Percentiles rank a stretch among this genome's conserved stretches.
phyloP scores from a whole-genome alignment of 2,329 filamentous ascomycete species.

The Colletotrichum lindemuthianum region DNA sequence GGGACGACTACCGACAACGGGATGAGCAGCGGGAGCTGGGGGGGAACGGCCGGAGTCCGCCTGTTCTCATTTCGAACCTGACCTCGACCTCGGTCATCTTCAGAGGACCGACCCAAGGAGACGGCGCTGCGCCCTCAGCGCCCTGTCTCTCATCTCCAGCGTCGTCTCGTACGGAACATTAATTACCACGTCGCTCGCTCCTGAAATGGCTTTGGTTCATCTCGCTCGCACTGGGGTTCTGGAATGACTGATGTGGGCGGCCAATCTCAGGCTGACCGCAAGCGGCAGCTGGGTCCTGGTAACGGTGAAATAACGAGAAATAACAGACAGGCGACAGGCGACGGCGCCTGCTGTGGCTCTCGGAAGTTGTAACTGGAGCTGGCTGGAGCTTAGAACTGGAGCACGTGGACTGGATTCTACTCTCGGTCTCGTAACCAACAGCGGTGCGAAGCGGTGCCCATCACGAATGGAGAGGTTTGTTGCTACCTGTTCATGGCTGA shows the following conservation, averaged over 20 bases:
- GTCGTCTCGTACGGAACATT: slow-evolving; percentile 19
- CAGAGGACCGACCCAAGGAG: neutral
- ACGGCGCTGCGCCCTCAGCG: slow-evolving; percentile 22
- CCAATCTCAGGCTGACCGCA: slow-evolving; percentile 32
- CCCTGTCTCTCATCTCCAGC: slow-evolving; percentile 28
- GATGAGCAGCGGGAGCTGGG: too few relatives aligned
- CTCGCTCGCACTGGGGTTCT: slow-evolving; percentile 29
- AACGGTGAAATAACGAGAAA: neutral
- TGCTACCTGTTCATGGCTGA: neutral
- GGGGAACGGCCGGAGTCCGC: too few relatives aligned
- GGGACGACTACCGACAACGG: too few relatives aligned
- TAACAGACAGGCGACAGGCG: slow-evolving; percentile 3
- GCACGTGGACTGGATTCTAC: neutral
- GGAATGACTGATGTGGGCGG: slow-evolving; percentile 34
- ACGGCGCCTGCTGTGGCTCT: neutral
- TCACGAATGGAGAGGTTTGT: too few relatives aligned
- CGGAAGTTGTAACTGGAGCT: neutral
- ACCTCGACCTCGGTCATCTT: too few relatives aligned
- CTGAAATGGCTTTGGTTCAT: slow-evolving; percentile 17
- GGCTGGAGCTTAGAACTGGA: neutral
- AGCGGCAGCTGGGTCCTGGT: slow-evolving; percentile 3
- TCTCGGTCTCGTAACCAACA: neutral
- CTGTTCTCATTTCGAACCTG: too few relatives aligned
- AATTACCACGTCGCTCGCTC: neutral
- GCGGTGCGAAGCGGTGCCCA: too few relatives aligned